These are phyloP conservation scores for Thermochaetoides dissita DNA, from an alignment of 2,329 filamentous ascomycete genomes.

Conservation along the genomic window DNA sequence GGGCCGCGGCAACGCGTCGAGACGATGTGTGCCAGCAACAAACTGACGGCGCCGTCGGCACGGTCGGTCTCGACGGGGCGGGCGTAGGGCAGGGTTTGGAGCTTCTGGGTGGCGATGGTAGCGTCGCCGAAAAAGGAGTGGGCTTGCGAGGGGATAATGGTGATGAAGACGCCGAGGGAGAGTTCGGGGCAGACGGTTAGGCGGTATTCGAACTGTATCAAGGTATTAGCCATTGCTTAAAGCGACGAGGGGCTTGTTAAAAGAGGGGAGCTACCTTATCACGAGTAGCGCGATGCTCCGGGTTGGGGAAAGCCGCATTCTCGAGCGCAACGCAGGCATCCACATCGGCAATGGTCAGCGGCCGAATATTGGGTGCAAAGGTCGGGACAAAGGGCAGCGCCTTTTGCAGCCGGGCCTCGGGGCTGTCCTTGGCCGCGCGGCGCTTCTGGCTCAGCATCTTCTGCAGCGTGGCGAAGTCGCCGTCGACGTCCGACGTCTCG, in stretches of 20 bases:
- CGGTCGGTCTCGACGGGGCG: slow-evolving; percentile 45
- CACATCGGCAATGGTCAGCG: slow-evolving; percentile 53
- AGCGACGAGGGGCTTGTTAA: no score
- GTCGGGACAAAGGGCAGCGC: slow-evolving; percentile 34
- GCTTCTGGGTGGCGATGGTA: slow-evolving; percentile 22
- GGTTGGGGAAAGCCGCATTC: slow-evolving; percentile 37
- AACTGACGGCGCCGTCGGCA: slow-evolving; percentile 38
- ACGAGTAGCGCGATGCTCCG: slow-evolving; percentile 33
- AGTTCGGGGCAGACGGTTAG: slow-evolving; percentile 62
- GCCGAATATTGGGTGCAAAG: slow-evolving; percentile 60
- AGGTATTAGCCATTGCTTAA: background rate
- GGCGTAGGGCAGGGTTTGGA: slow-evolving; percentile 28
- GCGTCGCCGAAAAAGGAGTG: slow-evolving; percentile 32
- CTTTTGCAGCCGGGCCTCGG: slow-evolving; percentile 26
- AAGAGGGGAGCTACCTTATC: slow-evolving; percentile 34
- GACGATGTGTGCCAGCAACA: slow-evolving; percentile 66
- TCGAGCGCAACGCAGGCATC: slow-evolving; percentile 45
- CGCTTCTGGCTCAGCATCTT: slow-evolving; percentile 27
- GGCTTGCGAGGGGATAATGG: slow-evolving; percentile 33
- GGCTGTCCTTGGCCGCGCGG: slow-evolving; percentile 22
- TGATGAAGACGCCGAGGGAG: slow-evolving; percentile 67
- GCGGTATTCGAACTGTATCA: slow-evolving; percentile 56
- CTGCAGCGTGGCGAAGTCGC: slow-evolving; percentile 21
- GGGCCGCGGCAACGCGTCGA: slow-evolving; percentile 53
- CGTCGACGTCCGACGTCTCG: slow-evolving; percentile 19